A percentile compares a stretch with the other conserved stretches of the same genome.
Evolutionary conservation across 768 basidiomycete species (phyloP).

Genomic region (Lyophyllum shimeji): DNA sequence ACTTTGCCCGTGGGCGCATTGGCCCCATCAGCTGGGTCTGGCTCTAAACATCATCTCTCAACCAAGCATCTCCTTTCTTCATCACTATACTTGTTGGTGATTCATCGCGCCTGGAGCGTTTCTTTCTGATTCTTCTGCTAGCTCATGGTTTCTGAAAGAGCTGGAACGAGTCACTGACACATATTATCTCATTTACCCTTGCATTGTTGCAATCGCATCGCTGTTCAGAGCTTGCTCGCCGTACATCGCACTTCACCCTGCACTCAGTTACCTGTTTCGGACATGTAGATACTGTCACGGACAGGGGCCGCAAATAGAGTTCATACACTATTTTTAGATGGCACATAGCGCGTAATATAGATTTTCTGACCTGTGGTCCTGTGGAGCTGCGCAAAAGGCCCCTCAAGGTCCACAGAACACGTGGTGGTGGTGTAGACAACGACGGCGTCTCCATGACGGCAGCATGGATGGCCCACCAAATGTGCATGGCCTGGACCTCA

Average conservation of each 20-base stretch:
- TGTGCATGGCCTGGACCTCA: background rate
- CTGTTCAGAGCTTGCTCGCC: conserved; percentile 28
- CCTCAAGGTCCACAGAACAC: background rate
- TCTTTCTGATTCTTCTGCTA: conserved; percentile 19
- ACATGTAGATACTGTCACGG: conserved; percentile 28
- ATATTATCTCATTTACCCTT: conserved; percentile 16
- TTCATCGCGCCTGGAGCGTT: conserved; percentile 28
- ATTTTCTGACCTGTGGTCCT: background rate
- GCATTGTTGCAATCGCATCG: background rate
- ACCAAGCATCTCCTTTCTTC: conserved; percentile 1
- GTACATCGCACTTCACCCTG: conserved; percentile 6
- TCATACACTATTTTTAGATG: background rate
- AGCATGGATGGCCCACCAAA: background rate
- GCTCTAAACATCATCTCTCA: conserved; percentile 24
- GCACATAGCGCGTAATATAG: too few relatives aligned
- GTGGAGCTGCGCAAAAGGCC: background rate
- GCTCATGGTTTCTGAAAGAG: conserved; percentile 10
- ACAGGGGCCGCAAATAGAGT: background rate
- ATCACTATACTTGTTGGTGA: conserved; percentile 18
- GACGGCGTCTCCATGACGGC: background rate
- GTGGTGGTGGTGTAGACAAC: background rate
- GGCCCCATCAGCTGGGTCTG: conserved; percentile 49
- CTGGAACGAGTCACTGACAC: conserved; percentile 13
- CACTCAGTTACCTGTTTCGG: conserved; percentile 31
- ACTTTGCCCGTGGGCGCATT: conserved; percentile 48